These are phyloP conservation scores for Naganishia liquefaciens DNA, from an alignment of 1,284 basidiomycete genomes.

Conservation along the genomic window DNA sequence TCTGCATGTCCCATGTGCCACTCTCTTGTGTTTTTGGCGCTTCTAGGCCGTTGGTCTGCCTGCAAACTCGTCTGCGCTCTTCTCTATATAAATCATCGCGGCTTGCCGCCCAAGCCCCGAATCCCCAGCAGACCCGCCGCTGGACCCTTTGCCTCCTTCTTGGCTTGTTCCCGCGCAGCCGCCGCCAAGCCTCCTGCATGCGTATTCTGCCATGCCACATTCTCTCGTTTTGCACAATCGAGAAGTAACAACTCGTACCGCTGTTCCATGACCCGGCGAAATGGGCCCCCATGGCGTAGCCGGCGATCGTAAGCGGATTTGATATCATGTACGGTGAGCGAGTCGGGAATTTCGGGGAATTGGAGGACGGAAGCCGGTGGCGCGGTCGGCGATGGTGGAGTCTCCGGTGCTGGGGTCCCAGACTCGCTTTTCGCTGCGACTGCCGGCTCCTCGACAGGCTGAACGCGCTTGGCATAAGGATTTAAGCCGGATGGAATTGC, in stretches of 20 bases:
- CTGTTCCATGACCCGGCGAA: conserved; percentile 8
- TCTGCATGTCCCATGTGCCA: too few species aligned
- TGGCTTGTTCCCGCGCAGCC: conserved; percentile 2
- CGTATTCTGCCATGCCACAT: not conserved
- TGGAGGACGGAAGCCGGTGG: not conserved
- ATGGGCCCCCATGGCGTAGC: conserved; percentile 4
- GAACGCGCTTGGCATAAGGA: conserved; percentile 18
- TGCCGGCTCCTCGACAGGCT: conserved; percentile 11
- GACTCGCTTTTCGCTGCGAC: conserved; percentile 12
- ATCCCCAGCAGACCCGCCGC: not conserved
- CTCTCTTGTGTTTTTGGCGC: too few species aligned
- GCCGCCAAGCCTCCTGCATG: conserved; percentile 13
- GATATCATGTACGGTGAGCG: conserved; percentile 3
- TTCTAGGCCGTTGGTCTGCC: too few species aligned
- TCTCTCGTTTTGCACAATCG: conserved; percentile 8
- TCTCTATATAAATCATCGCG: not conserved
- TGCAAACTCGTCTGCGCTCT: too few species aligned
- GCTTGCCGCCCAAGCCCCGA: not conserved
- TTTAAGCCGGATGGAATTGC: conserved; percentile 11
- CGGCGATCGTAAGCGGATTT: conserved; percentile 14
- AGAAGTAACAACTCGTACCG: conserved; percentile 11
- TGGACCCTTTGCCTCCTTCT: conserved; percentile 12
- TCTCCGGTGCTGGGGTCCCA: conserved; percentile 9
- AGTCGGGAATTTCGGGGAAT: conserved; percentile 15
- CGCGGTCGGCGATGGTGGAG: not conserved